phyloP scores from a whole-genome alignment of 2,329 filamentous ascomycete genomes.

The Teratosphaeria zuluensis region DNA sequence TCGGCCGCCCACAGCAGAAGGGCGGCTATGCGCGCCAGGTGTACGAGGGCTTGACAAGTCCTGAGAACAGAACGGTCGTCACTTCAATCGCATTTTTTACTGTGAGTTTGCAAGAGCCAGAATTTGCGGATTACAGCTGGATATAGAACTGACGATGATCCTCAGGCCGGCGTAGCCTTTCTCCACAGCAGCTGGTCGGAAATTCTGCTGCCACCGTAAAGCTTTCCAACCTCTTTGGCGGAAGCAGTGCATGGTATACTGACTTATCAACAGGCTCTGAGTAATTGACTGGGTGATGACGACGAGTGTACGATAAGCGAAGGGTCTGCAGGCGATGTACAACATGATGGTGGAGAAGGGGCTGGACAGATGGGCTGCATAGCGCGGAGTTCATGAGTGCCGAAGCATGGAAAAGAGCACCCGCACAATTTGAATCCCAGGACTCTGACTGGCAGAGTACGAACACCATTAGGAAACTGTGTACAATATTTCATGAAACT shows the following conservation, averaged over 20 bases:
- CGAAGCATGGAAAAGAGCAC: not conserved
- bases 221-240: not conserved
- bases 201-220: conserved; percentile 40
- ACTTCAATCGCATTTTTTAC: conserved; percentile 41
- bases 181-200: conserved; percentile 45
- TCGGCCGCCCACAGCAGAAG: conserved; percentile 19
- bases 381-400: not conserved
- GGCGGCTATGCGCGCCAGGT: conserved; percentile 30
- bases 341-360: not conserved
- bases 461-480: no score
- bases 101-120: conserved; percentile 28
- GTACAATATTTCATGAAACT: no score
- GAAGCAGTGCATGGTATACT: not conserved
- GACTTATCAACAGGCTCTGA: not conserved
- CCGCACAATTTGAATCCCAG: not conserved
- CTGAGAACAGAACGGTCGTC: conserved; percentile 42
- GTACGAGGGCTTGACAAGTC: conserved; percentile 33
- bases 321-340: not conserved
- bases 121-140: not conserved
- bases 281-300: not conserved
- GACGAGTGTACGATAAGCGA: not conserved
- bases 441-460: not conserved
- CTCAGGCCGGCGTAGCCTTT: conserved; percentile 42
- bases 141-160: conserved; percentile 3
- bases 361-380: not conserved